Base-by-base conservation (phyloP, 441 rosid species). In the Arabidopsis hybrid region DNA sequence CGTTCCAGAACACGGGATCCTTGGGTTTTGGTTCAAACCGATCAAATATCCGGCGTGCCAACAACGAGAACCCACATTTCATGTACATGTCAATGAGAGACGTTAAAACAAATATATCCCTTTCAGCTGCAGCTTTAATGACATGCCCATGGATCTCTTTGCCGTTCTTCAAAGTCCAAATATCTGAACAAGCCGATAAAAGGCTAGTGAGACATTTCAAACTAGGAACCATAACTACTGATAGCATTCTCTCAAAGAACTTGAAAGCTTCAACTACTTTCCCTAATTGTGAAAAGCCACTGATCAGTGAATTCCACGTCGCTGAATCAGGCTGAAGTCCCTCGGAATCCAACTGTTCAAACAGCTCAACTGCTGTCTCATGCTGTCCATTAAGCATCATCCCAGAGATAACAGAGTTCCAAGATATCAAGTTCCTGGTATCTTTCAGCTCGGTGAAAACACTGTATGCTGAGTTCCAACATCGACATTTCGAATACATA, bases 1-100 rank as follows among this genome's bases (percentile, higher is more conserved):
- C 92, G 63, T 90, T 90, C 92, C 95, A 88, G 73, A 86, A 81
- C 60, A 89, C 88, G 1, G 90, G 92, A 75, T 86, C 92, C 64
- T 76, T 69, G 26, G 91, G 84, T 76, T 83, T 90, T 7, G 79
- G 64, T 66, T 73, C 79, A 70, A 88, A 83, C 65, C 77, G 71
- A 63, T 84, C 76, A 67, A 88, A 88, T 67, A 85, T 52, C 32
- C 67, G 81, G 4, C 79, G 83, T 36, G 87, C 91, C 81, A 46
- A 82, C 14, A 68, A 69, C 11, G 85, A 80, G 60, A 60, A 21
- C 56, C 91, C 89, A 62, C 91, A 87, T 75, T 88, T 90, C 92
- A 88, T 85, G 76, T 86, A 88, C 91, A 83, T 81, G 71, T 85
- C 83, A 59, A 85, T 78, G 14, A 87, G 86, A 59, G 90, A 78